Evolutionary conservation across 805 yeast species (phyloP), one percentile per base, ranked within the genome.

Genomic region (Pichia insulana): DNA sequence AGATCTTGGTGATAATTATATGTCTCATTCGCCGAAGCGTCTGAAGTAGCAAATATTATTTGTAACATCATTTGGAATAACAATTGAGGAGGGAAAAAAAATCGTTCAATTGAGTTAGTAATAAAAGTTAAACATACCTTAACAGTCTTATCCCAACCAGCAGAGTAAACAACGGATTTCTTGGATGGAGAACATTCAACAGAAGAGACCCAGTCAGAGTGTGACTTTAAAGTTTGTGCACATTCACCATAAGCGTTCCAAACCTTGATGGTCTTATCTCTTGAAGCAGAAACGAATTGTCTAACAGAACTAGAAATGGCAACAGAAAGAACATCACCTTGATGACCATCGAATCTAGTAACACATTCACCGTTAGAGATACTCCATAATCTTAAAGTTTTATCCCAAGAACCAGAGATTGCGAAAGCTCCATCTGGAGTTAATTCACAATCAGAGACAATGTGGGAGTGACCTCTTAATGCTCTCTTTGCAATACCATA

Each of bases 221-320:
- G 98, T 63, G 95, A 92, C 65, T 79, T 71, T 73, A 89, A 80
- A 64, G 96, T 86, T 74, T 83, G 81, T 78, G 84, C 80, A 79
- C 96, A 88, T 69, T 84, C 84, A 77, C 97, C 99, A 65, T 87
- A 75, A 73, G 94, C 85, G 83, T 92, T 90, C 99, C 99, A 92
- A 74, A 92, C 87, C 80, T 87, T 89, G 71, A 92, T 88, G 70
- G 97, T 85, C 81, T 86, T 86, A 74, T 92, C 98, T 75, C 98
- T 89, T 59, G 97, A 89, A 72, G 96, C 95, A 69, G 97, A 89
- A 55, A 89, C 96, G 64, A 92, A 87, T 74, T 87, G 94, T 78
- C 96, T 85, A 71, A 90, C 89, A 82, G 86, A 85, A 69, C 84
- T 79, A 64, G 97, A 83, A 70, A 92, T 85, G 58, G 97, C 85